Percentiles rank a stretch among this genome's conserved stretches.
phyloP scores from a whole-genome alignment of 352 stramenopile genomes.

The Phytopythium aichiense region DNA sequence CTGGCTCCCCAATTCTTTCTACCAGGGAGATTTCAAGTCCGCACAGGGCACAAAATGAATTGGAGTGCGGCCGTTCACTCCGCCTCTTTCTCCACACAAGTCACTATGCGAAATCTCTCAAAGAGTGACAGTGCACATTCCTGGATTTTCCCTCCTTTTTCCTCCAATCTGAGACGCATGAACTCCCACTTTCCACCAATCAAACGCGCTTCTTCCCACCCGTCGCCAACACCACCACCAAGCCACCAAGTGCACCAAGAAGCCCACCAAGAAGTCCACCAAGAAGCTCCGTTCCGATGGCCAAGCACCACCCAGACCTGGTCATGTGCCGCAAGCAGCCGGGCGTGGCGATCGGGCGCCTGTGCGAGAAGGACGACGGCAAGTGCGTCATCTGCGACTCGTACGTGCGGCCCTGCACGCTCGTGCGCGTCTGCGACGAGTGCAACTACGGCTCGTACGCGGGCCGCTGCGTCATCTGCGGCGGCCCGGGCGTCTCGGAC shows the following conservation, averaged over 20 bases:
- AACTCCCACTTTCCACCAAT: no score
- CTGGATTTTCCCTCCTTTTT: no score
- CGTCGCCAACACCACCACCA: slow-evolving; percentile 1
- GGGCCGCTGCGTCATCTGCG: slow-evolving; percentile 97
- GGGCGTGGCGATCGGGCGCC: slow-evolving; percentile 94
- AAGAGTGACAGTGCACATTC: no score
- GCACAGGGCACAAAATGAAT: neutral
- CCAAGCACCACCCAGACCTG: slow-evolving; percentile 99
- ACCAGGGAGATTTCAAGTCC: no score
- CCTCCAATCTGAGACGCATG: no score
- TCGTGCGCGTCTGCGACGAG: slow-evolving; percentile 99
- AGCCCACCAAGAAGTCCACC: slow-evolving; percentile 4
- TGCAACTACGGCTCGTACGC: slow-evolving; percentile 99
- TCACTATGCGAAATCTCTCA: no score
- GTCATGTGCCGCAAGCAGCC: slow-evolving; percentile 99
- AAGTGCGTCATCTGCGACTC: slow-evolving; percentile 99
- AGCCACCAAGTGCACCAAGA: no score
- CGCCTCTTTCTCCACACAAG: no score
- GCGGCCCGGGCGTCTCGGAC: slow-evolving; percentile 96
- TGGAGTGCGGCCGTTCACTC: neutral
- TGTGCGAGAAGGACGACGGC: slow-evolving; percentile 99
- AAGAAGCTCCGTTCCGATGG: slow-evolving; percentile 92
- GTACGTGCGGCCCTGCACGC: slow-evolving; percentile 96
- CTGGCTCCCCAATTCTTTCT: neutral
- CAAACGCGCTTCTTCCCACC: neutral